Base-by-base conservation (phyloP, 768 basidiomycete genomes). In the Tulasnella sp. region DNA sequence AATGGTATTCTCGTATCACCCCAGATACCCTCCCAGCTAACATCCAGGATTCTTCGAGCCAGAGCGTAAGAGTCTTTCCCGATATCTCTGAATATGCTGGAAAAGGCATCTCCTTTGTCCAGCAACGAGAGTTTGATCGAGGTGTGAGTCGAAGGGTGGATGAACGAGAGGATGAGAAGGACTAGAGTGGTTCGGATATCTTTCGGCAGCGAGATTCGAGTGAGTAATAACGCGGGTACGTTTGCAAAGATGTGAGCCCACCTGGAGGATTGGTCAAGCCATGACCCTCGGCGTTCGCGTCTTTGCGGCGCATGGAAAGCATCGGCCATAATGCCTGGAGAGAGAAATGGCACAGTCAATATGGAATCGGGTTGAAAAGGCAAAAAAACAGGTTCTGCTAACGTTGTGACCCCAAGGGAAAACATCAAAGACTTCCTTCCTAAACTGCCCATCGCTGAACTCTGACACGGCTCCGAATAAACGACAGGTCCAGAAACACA, bases 361-460 rank as follows among this genome's bases (percentile, higher is more conserved):
- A 4, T 40, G 39, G n/a, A 40, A 10, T 10, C 39, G 39, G 10
- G n/a, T n/a, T n/a, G n/a, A 0, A 27, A 24, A 46, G 5, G 2
- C 16, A 74, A 14, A 2, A 18, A 24, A n/a, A n/a, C 9, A 38
- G 44, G 42, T 38, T 18, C 2, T 12, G 38, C 73, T 74, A 76
- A 91, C 94, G 88, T 94, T 95, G 40, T 88, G 87, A 79, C 93
- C 93, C 94, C 94, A 95, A 8, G 90, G 89, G 84, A 95, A 94
- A 0, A 87, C 87, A 77, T 94, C 94, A 38, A 92, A 84, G 1
- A 93, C 87, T 0, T 86, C 82, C 81, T 89, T 92, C 75, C 89
- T 88, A 81, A 94, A 93, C 34, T 88, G 85, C 24, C 93, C 92
- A 34, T 92, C 88, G 1, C 88, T 91, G 83, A 92, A 94, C 0